Evolutionary conservation across 306 rosid genomes (phyloP).

Genomic region (Hippophae tibetana): DNA sequence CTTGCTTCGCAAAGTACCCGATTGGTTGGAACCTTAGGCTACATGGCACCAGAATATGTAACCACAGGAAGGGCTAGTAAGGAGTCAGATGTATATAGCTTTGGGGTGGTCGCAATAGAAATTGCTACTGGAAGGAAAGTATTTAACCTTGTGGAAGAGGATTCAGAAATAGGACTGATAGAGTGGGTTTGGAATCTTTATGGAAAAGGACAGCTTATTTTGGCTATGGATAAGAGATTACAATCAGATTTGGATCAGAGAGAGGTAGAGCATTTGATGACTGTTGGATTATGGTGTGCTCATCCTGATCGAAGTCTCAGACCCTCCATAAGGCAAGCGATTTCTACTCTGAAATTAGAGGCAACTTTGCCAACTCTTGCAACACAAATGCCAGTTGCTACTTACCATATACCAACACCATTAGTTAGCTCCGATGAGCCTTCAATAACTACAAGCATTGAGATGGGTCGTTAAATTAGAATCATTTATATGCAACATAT

Average conservation of each 20-base stretch:
- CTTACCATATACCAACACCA: conserved; percentile 1
- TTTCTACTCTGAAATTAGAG: conserved; percentile 9
- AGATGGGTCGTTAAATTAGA: neutral
- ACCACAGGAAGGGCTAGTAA: conserved; percentile 14
- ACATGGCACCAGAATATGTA: conserved; percentile 13
- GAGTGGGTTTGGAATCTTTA: conserved; percentile 18
- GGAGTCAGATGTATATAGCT: conserved; percentile 16
- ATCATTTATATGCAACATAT: neutral
- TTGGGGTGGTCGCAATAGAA: conserved; percentile 12
- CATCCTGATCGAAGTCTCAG: conserved; percentile 8
- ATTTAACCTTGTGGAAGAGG: neutral
- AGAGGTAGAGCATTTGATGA: conserved; percentile 5
- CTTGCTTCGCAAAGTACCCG: conserved; percentile 3
- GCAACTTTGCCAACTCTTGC: conserved; percentile 8
- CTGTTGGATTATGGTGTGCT: conserved; percentile 15
- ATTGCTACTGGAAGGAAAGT: conserved; percentile 11
- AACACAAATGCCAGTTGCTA: conserved; percentile 3
- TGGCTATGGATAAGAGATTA: conserved; percentile 5
- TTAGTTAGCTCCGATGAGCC: conserved; percentile 11
- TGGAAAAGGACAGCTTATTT: conserved; percentile 3
- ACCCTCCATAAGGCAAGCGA: conserved; percentile 11
- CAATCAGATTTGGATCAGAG: neutral
- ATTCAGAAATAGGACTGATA: conserved; percentile 3
- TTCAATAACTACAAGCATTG: conserved; percentile 4
- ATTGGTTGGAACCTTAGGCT: conserved; percentile 14